Percentiles rank a stretch among this genome's conserved stretches.
These are phyloP conservation scores for Nitzschia inconspicua DNA, from an alignment of 108 stramenopile species.

Conservation along the genomic window DNA sequence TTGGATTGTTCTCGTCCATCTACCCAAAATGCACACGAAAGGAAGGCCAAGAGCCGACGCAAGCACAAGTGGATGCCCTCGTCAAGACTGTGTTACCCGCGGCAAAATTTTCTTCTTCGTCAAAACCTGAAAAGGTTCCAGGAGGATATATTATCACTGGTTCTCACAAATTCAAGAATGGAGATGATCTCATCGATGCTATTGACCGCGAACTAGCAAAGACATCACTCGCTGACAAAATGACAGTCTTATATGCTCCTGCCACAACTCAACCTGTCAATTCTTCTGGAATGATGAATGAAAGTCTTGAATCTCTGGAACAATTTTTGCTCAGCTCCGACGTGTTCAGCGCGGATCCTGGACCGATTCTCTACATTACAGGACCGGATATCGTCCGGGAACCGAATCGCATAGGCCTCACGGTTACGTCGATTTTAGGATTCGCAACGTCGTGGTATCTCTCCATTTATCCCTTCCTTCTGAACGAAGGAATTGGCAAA, in stretches of 20 bases:
- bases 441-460: conserved; percentile 75
- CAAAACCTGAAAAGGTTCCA: conserved; percentile 51
- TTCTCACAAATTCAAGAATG: conserved; percentile 47
- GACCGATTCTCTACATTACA: conserved; percentile 62
- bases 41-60: conserved; percentile 50
- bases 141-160: conserved; percentile 70
- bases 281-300: neutral
- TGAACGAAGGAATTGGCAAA: conserved; percentile 60
- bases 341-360: conserved; percentile 22
- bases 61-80: conserved; percentile 46
- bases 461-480: conserved; percentile 77
- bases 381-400: conserved; percentile 65
- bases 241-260: conserved; percentile 47
- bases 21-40: conserved; percentile 73
- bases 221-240: conserved; percentile 44
- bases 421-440: conserved; percentile 50
- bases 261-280: neutral
- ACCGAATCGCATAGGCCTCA: conserved; percentile 32
- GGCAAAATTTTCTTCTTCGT: conserved; percentile 41
- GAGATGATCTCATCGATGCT: conserved; percentile 57
- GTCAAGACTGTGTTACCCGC: conserved; percentile 55
- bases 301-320: conserved; percentile 27
- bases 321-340: no score
- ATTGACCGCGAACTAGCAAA: conserved; percentile 59
- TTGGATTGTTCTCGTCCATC: conserved; percentile 13